A percentile compares a stretch with the other conserved stretches of the same genome.
Conservation (phyloP, 208 protist genomes). For the Acanthamoeba lugdunensis region DNA sequence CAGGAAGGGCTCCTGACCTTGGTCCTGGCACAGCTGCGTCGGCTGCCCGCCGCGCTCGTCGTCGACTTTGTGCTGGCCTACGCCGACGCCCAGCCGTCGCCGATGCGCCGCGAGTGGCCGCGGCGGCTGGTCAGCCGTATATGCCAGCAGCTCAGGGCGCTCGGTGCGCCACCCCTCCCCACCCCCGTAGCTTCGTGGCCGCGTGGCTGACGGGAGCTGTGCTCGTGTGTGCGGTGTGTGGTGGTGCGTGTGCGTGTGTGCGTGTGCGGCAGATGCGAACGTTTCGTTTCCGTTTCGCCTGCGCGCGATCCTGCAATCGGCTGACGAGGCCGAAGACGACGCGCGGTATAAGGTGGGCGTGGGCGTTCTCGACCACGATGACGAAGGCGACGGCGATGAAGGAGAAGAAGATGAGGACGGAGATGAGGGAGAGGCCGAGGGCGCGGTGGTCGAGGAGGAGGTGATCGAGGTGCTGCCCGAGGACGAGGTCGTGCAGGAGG, state of each 20-base stretch:
- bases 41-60: constrained; percentile 7
- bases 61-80: constrained; percentile 10
- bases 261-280: background rate
- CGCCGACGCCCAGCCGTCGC: constrained; percentile 2
- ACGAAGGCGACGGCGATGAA: no score
- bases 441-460: background rate
- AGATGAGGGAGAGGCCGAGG: background rate
- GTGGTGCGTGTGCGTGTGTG: no score
- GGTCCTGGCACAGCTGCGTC: constrained; percentile 24
- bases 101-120: background rate
- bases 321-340: background rate
- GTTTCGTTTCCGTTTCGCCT: background rate
- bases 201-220: background rate
- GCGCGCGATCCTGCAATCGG: background rate
- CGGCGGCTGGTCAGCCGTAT: constrained; percentile 5
- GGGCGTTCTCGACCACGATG: background rate
- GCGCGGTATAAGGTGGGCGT: background rate
- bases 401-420: background rate
- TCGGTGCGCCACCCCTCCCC: background rate
- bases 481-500: constrained; percentile 7
- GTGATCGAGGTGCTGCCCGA: constrained; percentile 24
- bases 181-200: background rate
- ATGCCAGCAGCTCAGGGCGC: constrained; percentile 1
- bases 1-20: constrained; percentile 20
- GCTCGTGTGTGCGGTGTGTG: background rate